Evolutionary conservation across 805 yeast genomes (phyloP).

Genomic region (Cyberlindnera subsufficiens): DNA sequence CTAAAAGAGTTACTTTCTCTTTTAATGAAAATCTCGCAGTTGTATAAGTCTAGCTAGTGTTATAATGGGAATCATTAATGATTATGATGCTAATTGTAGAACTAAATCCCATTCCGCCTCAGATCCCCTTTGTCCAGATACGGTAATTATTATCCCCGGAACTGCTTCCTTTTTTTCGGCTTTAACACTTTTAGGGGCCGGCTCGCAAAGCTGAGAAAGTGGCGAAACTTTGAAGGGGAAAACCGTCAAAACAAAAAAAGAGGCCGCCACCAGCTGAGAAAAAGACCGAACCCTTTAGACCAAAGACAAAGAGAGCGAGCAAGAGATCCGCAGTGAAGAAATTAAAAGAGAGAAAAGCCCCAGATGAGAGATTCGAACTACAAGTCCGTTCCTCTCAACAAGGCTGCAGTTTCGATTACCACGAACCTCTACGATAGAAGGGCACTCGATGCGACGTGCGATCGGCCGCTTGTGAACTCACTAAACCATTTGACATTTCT

Average conservation of each 20-base stretch:
- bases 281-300: no score
- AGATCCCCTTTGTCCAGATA: no score
- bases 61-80: no score
- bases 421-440: slow-evolving; percentile 86
- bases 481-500: slow-evolving; percentile 84
- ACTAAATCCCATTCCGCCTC: no score
- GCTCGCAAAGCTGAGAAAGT: background rate
- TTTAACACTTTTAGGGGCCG: no score
- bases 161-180: no score
- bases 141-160: no score
- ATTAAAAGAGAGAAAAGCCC: background rate
- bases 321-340: background rate
- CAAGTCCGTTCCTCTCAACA: slow-evolving; percentile 68
- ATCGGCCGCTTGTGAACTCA: slow-evolving; percentile 86
- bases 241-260: background rate
- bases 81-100: no score
- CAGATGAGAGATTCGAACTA: slow-evolving; percentile 87
- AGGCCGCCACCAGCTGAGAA: background rate
- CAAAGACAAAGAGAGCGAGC: no score
- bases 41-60: no score
- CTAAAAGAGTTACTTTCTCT: no score
- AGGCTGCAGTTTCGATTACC: slow-evolving; percentile 90
- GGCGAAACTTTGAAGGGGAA: background rate
- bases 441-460: slow-evolving; percentile 86
- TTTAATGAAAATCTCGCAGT: no score